A percentile compares a stretch with the other conserved stretches of the same genome.
phyloP scores from a whole-genome alignment of 345 rosid genomes.

The Cardamine chenopodiifolia region DNA sequence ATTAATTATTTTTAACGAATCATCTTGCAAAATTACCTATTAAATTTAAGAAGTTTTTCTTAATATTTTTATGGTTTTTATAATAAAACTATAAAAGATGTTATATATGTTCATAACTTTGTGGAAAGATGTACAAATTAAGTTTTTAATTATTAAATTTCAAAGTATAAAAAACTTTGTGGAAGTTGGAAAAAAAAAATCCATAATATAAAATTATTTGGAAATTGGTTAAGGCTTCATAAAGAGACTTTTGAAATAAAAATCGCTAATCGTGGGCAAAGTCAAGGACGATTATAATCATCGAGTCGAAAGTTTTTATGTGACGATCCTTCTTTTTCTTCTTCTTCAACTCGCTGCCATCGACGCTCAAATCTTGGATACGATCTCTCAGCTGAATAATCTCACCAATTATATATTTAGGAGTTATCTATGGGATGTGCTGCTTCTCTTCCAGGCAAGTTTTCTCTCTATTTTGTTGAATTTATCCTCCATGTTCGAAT shows the following conservation, averaged over 20 bases:
- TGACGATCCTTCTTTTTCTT: conserved; percentile 7
- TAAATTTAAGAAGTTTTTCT: not conserved
- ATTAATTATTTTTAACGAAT: not conserved
- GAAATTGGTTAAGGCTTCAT: not conserved
- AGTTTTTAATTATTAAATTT: too few relatives aligned
- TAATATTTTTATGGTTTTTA: too few relatives aligned
- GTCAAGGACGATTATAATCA: conserved; percentile 20
- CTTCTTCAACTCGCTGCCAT: conserved; percentile 24
- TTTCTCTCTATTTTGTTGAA: conserved; percentile 26
- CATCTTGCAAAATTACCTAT: not conserved
- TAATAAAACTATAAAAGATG: not conserved
- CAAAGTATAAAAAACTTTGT: not conserved
- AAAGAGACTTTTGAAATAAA: conserved; percentile 9
- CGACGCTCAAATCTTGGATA: conserved; percentile 11
- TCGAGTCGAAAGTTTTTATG: not conserved
- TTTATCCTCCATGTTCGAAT: conserved; percentile 1
- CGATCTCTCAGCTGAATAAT: conserved; percentile 22
- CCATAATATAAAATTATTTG: not conserved
- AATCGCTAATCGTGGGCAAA: conserved; percentile 16
- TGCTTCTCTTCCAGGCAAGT: conserved; percentile 81
- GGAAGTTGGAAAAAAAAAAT: not conserved
- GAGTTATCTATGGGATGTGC: conserved; percentile 74
- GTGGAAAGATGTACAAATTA: not conserved
- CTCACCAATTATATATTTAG: not conserved
- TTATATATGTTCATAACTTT: not conserved